Base-by-base conservation (phyloP, 768 basidiomycete genomes). In the Termitomyces sp. region DNA sequence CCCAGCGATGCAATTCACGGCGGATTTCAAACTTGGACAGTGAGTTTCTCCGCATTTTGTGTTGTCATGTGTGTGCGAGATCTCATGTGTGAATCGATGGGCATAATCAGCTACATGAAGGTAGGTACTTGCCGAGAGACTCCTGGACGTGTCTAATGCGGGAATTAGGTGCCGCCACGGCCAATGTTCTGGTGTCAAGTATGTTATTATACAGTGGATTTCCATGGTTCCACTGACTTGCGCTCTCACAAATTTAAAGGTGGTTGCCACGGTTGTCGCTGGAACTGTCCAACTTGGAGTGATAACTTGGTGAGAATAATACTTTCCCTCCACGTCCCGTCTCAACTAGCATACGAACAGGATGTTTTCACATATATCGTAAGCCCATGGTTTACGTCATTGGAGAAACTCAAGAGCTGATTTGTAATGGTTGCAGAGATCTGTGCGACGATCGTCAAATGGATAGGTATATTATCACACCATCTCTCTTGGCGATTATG, bases 11-110 rank as follows among this genome's bases (percentile, higher is more conserved):
- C 80, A 81, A 58, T 89, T 89, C 66, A 81, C 86, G 16, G 79
- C 81, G 48, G 89, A 90, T 68, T 85, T 90, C 68, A 90, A 90
- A 70, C 78, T 90, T 19, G 88, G 89, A 44, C 86, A 89, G 71
- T 87, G 77, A 75, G 86, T 53, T 54, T 43, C 19, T 31, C 56
- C 45, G 47, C 16, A 9, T 21, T 14, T 55, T 31, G 7, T 48
- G 21, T 43, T 27, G 37, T 17, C 35, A 38, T 25, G 12, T 19
- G 12, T 54, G 44, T 37, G 44, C 52, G 25, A 35, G 6, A 10
- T 40, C 45, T 60, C 47, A 59, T 50, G 7, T 37, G 19, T 17
- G 31, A 32, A 2, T 42, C 17, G 29, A 27, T 48, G 57, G 34
- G 10, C 16, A n/a, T 84, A 25, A 32, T 42, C 31, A 72, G 79